Evolutionary conservation across 2,329 filamentous ascomycete genomes (phyloP).

Genomic region (Colletotrichum plurivorum): DNA sequence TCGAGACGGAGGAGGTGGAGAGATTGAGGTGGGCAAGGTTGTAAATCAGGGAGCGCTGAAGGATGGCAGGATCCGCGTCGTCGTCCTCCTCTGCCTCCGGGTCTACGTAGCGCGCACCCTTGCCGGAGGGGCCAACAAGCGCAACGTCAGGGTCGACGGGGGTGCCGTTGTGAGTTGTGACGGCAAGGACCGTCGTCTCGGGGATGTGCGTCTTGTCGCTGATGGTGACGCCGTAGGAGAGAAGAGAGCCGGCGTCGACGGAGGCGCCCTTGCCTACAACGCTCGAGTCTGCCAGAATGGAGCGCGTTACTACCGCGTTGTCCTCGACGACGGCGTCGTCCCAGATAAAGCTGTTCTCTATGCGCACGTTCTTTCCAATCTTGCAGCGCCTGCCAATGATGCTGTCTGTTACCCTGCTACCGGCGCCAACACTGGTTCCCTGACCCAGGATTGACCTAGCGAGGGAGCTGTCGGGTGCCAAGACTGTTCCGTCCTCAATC

Average conservation of each 20-base stretch:
- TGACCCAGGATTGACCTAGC: constrained; percentile 82
- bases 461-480: constrained; percentile 80
- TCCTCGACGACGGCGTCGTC: constrained; percentile 85
- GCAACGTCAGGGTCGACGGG: constrained; percentile 57
- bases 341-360: constrained; percentile 90
- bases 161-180: constrained; percentile 54
- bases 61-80: constrained; percentile 62
- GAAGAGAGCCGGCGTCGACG: constrained; percentile 79
- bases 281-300: constrained; percentile 82
- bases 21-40: constrained; percentile 67
- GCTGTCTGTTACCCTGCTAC: constrained; percentile 79
- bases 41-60: constrained; percentile 71
- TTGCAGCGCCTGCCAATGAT: constrained; percentile 88
- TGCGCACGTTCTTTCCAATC: constrained; percentile 86
- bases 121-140: constrained; percentile 65
- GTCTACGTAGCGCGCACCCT: constrained; percentile 64
- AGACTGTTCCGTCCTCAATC: constrained; percentile 82
- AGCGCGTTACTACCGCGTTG: constrained; percentile 76
- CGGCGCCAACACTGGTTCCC: constrained; percentile 81
- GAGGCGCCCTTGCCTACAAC: constrained; percentile 79
- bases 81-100: constrained; percentile 65
- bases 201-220: constrained; percentile 70
- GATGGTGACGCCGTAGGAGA: constrained; percentile 85
- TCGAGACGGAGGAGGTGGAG: constrained; percentile 70
- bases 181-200: constrained; percentile 50